phyloP scores from a whole-genome alignment of 1,139 yeast genomes.

The Suhomyces anneliseae region DNA sequence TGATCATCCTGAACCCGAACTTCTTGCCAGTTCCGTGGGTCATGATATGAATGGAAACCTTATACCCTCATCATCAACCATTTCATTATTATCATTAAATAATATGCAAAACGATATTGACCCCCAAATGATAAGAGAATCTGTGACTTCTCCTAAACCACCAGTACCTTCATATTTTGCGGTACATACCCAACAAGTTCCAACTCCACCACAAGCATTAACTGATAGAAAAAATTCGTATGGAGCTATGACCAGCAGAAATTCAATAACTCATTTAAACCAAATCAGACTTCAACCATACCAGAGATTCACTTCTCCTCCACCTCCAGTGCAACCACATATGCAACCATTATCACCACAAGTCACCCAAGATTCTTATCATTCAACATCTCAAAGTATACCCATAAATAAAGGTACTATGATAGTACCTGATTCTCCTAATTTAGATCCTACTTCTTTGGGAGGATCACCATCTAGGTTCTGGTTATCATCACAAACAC shows the following conservation, averaged over 20 bases:
- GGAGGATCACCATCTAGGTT: conserved; percentile 59
- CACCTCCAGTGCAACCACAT: conserved; percentile 17
- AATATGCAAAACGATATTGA: conserved; percentile 16
- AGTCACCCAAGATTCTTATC: conserved; percentile 11
- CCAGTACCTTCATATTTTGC: not conserved
- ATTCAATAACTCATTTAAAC: conserved; percentile 33
- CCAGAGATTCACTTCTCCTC: conserved; percentile 33
- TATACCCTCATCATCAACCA: conserved; percentile 56
- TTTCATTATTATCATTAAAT: conserved; percentile 51
- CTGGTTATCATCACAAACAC: conserved; percentile 53
- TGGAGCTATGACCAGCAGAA: conserved; percentile 28
- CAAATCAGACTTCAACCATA: conserved; percentile 41
- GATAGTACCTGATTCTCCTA: conserved; percentile 51
- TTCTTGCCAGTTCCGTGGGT: conserved; percentile 57
- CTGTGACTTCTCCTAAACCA: conserved; percentile 1
- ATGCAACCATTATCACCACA: conserved; percentile 6
- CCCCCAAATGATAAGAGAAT: conserved; percentile 4
- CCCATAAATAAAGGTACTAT: conserved; percentile 23
- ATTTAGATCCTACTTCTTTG: conserved; percentile 50
- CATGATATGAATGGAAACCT: conserved; percentile 49
- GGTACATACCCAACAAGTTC: conserved; percentile 6
- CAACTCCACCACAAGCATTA: conserved; percentile 11
- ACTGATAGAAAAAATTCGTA: conserved; percentile 25
- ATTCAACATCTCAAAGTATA: conserved; percentile 27
- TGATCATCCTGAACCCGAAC: conserved; percentile 54